These are phyloP conservation scores for Colletotrichum paranaense DNA, from an alignment of 2,329 filamentous ascomycete genomes.

Conservation along the genomic window DNA sequence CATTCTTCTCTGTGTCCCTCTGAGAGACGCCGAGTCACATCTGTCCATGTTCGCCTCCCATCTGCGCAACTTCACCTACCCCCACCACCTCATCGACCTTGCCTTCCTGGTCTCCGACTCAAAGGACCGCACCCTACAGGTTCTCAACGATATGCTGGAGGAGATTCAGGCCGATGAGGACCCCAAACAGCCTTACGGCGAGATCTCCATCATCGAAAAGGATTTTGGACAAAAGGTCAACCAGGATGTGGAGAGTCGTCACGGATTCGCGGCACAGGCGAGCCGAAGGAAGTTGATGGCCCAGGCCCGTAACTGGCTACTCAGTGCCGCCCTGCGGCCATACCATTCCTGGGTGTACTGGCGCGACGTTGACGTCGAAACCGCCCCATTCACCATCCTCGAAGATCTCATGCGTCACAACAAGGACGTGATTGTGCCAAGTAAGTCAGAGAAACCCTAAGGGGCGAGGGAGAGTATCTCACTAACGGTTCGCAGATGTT, in stretches of 20 bases:
- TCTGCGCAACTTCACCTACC: slow-evolving; percentile 94
- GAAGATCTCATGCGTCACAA: slow-evolving; percentile 99
- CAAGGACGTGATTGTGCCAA: slow-evolving; percentile 98
- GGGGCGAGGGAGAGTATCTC: background rate
- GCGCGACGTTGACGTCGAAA: slow-evolving; percentile 98
- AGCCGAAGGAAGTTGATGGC: slow-evolving; percentile 96
- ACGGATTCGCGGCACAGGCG: slow-evolving; percentile 96
- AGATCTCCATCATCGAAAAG: slow-evolving; percentile 98
- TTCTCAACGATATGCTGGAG: slow-evolving; percentile 80
- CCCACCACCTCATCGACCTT: slow-evolving; percentile 94
- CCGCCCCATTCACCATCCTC: slow-evolving; percentile 93
- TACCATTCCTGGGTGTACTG: slow-evolving; percentile 99
- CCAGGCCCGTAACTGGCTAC: slow-evolving; percentile 94
- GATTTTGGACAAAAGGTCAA: slow-evolving; percentile 98
- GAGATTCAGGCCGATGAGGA: slow-evolving; percentile 84
- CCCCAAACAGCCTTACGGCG: slow-evolving; percentile 85
- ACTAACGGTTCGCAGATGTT: slow-evolving; percentile 73
- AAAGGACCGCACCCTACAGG: slow-evolving; percentile 86
- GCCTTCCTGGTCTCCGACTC: slow-evolving; percentile 98
- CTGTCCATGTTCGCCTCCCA: slow-evolving; percentile 99
- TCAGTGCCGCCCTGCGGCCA: slow-evolving; percentile 91
- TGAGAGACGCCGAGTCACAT: slow-evolving; percentile 92
- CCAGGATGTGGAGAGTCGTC: slow-evolving; percentile 96
- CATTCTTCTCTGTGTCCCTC: slow-evolving; percentile 92
- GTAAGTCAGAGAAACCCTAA: slow-evolving; percentile 64